phyloP scores from a whole-genome alignment of 257 asterid genomes.

The Thymus mandschuricus region DNA sequence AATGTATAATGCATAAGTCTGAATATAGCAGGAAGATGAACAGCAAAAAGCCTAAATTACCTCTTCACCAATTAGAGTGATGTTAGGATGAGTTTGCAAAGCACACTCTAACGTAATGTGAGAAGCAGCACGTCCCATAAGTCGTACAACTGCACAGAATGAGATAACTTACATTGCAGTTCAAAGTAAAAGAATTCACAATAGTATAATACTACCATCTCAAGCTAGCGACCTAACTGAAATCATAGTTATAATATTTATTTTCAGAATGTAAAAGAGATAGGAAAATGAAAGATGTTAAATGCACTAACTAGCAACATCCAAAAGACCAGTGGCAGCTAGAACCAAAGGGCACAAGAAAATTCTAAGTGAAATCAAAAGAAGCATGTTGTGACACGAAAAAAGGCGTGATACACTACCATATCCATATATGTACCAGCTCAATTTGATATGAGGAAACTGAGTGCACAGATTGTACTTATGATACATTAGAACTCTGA shows the following conservation, averaged over 20 bases:
- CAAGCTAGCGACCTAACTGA: constrained; percentile 11
- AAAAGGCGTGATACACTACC: neutral
- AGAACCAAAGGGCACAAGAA: neutral
- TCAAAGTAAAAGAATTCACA: neutral
- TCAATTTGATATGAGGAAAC: constrained; percentile 13
- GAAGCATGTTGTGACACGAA: neutral
- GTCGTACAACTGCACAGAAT: constrained; percentile 78
- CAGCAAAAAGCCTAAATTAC: constrained; percentile 37
- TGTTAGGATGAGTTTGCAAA: constrained; percentile 93
- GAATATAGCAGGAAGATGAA: constrained; percentile 12
- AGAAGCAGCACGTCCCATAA: constrained; percentile 99
- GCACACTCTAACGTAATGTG: constrained; percentile 99
- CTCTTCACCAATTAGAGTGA: constrained; percentile 98
- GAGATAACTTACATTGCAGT: constrained; percentile 14
- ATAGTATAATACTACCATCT: constrained; percentile 17
- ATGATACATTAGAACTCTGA: neutral
- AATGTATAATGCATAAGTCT: neutral
- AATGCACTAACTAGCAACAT: neutral
- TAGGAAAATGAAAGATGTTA: neutral
- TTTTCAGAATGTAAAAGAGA: neutral
- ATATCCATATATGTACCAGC: neutral
- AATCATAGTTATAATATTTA: constrained; percentile 15
- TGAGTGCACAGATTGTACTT: constrained; percentile 4
- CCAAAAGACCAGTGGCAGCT: neutral
- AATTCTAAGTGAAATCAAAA: neutral